Evolutionary conservation across 148 eudicot species (phyloP), one percentile per base, ranked within the genome.

Genomic region (Rhododendron vialii): DNA sequence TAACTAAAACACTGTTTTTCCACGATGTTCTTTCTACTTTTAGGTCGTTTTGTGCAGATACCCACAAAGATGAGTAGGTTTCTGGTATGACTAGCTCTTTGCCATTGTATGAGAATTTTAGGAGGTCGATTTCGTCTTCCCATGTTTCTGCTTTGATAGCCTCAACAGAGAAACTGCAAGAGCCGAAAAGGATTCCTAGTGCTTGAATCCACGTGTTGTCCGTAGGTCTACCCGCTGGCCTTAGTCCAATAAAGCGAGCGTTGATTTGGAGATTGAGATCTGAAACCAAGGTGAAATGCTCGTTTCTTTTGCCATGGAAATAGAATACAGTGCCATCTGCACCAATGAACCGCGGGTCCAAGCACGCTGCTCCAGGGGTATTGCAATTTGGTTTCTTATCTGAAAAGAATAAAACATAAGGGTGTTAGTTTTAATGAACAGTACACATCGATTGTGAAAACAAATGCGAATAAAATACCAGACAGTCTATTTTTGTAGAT

Each of bases 121-220:
- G 65, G 80, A 87, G 91, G 82, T 89, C 91, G 45, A 87, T 53
- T 20, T 89, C 22, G 3, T 84, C 50, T 36, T 87, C 87, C 91
- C 91, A 89, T 85, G 57, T 85, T 87, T 61, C 26, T 2, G 89
- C 79, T 77, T 78, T 89, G 47, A 47, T 87, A 7, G 91, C 91
- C 71, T 89, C 86, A 0, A 89, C 55, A 33, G 91, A 78, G 86
- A 89, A 85, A n/a, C 65, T 89, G 51, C 85, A 79, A 45, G 86
- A 47, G 28, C 41, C 81, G 4, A 87, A 84, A 83, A 87, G 71
- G 80, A 87, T 83, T 24, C 89, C 89, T 51, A 87, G 28, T 1
- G 89, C 82, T 59, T 87, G 86, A 61, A 87, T 87, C 88, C 88
- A 87, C 4, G 88, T 87, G 83, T 69, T 47, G 80, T 87, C 88